Percentiles rank a stretch among this genome's conserved stretches.
Evolutionary conservation across 2,329 filamentous ascomycete genomes (phyloP).

Genomic region (Nothopassalora personata): DNA sequence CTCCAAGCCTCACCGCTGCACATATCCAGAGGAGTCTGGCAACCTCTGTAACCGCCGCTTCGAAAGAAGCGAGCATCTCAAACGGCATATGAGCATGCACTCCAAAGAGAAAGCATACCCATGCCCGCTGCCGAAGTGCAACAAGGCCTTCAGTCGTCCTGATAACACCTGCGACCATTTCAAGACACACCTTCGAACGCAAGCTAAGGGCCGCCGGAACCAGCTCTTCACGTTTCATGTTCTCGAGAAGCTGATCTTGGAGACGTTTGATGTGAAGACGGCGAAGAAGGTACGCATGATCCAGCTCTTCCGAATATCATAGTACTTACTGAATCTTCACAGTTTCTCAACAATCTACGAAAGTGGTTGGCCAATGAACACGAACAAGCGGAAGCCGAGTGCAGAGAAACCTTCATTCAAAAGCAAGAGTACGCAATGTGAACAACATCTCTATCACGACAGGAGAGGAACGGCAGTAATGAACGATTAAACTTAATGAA

Average conservation of each 20-base stretch:
- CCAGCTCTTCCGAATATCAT: too few relatives aligned
- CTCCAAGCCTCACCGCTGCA: conserved; percentile 20
- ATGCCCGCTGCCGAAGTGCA: conserved; percentile 24
- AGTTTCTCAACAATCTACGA: conserved; percentile 12
- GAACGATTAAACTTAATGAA: neutral
- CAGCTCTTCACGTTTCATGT: conserved; percentile 7
- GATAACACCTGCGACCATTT: conserved; percentile 32
- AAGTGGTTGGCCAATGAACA: conserved; percentile 3
- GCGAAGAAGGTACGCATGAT: conserved; percentile 6
- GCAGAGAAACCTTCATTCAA: neutral
- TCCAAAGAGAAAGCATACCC: conserved; percentile 15
- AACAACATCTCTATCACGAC: neutral
- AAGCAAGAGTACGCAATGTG: neutral
- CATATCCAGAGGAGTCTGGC: conserved; percentile 6
- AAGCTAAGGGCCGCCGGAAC: conserved; percentile 26
- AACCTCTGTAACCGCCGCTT: conserved; percentile 20
- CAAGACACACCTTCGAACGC: conserved; percentile 26
- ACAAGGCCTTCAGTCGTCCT: conserved; percentile 18
- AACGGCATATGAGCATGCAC: conserved; percentile 27
- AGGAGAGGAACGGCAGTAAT: neutral
- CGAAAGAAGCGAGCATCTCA: conserved; percentile 31
- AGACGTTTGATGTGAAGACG: conserved; percentile 82
- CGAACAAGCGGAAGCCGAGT: neutral
- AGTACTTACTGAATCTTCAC: neutral
- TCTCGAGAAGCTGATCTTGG: conserved; percentile 58